Evolutionary conservation across 352 stramenopile genomes (phyloP).

Genomic region (Phytophthora podocarpi): DNA sequence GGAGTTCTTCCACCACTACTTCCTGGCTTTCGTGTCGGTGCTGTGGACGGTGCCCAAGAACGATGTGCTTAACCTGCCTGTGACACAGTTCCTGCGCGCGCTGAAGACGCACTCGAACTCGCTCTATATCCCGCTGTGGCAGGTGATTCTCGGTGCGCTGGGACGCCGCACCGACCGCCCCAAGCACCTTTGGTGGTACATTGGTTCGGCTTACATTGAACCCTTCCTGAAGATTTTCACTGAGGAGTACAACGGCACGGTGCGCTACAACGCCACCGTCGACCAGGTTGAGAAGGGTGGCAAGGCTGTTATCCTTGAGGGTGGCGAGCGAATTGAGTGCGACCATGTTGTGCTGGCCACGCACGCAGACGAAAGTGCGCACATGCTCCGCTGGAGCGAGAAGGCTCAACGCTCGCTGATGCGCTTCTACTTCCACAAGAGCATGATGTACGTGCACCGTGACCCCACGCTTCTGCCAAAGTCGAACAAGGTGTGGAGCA

Average conservation of each 20-base stretch:
- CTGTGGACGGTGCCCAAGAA: constrained; percentile 87
- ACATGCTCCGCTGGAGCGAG: constrained; percentile 76
- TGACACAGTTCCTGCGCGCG: constrained; percentile 86
- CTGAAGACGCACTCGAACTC: constrained; percentile 89
- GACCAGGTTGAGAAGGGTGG: constrained; percentile 72
- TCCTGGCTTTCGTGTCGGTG: constrained; percentile 85
- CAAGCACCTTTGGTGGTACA: constrained; percentile 87
- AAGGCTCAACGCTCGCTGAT: constrained; percentile 70
- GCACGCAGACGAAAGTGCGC: constrained; percentile 78
- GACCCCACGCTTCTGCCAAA: constrained; percentile 74
- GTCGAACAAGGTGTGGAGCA: constrained; percentile 82
- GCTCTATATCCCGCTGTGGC: constrained; percentile 87
- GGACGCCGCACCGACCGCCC: constrained; percentile 77
- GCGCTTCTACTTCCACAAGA: constrained; percentile 88
- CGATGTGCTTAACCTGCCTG: constrained; percentile 82
- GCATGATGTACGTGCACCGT: constrained; percentile 88
- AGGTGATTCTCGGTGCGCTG: constrained; percentile 79
- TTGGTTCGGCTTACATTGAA: constrained; percentile 83
- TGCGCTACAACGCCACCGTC: constrained; percentile 80
- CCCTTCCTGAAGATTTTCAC: constrained; percentile 89
- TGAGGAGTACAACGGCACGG: constrained; percentile 76
- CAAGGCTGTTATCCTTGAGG: constrained; percentile 75
- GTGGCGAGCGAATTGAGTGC: constrained; percentile 78
- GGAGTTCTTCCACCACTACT: constrained; percentile 90
- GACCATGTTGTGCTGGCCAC: constrained; percentile 87